These are phyloP conservation scores for Hygrophila difformis DNA, from an alignment of 257 asterid genomes.

Conservation along the genomic window DNA sequence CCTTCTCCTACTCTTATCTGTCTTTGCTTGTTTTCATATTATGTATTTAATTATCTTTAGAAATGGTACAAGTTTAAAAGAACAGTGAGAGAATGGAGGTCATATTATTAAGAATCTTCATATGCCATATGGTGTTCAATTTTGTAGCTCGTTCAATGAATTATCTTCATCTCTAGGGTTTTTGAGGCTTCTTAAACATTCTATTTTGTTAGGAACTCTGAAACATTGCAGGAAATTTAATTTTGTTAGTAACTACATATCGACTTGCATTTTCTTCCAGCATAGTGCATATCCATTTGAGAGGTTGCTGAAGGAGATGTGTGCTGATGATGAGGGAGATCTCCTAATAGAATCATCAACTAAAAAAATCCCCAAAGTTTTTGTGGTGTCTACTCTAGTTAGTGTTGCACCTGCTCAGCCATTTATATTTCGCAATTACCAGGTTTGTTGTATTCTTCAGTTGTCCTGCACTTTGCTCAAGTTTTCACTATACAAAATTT, in stretches of 20 bases:
- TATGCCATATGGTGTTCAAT: not conserved
- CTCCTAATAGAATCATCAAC: constrained; percentile 93
- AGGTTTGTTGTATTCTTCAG: constrained; percentile 37
- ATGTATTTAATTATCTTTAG: constrained; percentile 7
- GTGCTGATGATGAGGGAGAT: constrained; percentile 96
- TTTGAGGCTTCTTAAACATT: too few species aligned
- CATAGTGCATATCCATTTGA: constrained; percentile 99
- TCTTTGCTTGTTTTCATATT: constrained; percentile 14
- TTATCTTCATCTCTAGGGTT: constrained; percentile 10
- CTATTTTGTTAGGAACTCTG: too few species aligned
- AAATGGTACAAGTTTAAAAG: not conserved
- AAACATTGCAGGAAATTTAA: constrained; percentile 4
- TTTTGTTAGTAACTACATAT: constrained; percentile 13
- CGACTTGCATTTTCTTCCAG: constrained; percentile 53
- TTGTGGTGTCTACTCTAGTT: constrained; percentile 92
- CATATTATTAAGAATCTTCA: constrained; percentile 5
- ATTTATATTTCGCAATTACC: constrained; percentile 95
- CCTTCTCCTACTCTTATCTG: constrained; percentile 9
- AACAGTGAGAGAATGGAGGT: constrained; percentile 1
- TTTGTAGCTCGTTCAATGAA: constrained; percentile 4
- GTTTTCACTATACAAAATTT: too few species aligned
- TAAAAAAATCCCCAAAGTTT: constrained; percentile 85
- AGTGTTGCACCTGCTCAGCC: constrained; percentile 97
- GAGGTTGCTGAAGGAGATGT: constrained; percentile 85
- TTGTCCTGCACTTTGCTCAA: constrained; percentile 9